Base-by-base conservation (phyloP, 495 filamentous ascomycete genomes). In the Aspergillus campestris region DNA sequence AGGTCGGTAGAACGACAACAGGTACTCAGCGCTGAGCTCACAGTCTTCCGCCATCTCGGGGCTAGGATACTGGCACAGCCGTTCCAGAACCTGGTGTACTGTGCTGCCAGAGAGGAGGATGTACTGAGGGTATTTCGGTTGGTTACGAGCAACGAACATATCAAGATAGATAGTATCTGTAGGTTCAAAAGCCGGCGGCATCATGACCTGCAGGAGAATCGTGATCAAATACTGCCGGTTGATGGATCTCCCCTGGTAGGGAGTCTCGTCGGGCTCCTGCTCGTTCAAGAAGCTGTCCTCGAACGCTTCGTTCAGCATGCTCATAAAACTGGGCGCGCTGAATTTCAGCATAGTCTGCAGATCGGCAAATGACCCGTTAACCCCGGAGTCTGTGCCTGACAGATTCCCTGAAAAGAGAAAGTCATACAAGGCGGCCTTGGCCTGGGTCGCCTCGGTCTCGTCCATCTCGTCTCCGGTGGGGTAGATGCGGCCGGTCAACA, bases 111-210 rank as follows among this genome's bases (percentile, higher is more conserved):
- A 81, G 46, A 98, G 78, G 30, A 95, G 75, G 52, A 98, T 86
- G 55, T 94, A 95, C 60, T 96, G 90, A 5, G 87, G 89, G 58
- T 94, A 98, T 64, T 97, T 98, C 2, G 92, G 87, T 11, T 97
- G 74, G 55, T 94, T 98, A 45, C 92, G 83, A 36, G 92, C 91
- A 60, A 97, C 81, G 58, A 98, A 97, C 87, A 98, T 98, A 60
- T 98, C 84, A 31, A 98, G 75, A 62, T 94, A 97, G 45, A 98
- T 87, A 24, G 84, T 88, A 61, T 96, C 87, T 47, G 84, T 77
- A n/a, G 79, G 55, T 4, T 78, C 73, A 56, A 94, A 96, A 8
- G 80, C 78, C 11, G 71, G 57, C 8, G 79, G 62, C 41, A 78
- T 81, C 87, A 97, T 92, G 24, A 95, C 80, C 57, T 94, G 88